Evolutionary conservation across 2,329 filamentous ascomycete genomes (phyloP).

Genomic region (Colletotrichum spaethianum): DNA sequence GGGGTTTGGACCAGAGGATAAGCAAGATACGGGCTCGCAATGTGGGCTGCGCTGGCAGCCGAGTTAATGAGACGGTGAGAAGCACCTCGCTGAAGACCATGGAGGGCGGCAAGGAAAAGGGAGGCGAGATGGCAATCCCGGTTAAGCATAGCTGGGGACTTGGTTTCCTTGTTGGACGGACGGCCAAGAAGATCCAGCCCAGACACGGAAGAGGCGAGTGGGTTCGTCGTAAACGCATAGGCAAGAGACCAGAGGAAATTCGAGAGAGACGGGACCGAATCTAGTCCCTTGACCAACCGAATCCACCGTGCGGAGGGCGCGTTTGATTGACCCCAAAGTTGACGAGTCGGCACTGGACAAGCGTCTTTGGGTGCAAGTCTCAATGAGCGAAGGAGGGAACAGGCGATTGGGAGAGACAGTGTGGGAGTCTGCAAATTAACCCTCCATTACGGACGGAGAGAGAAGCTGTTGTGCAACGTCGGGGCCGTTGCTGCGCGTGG

Average conservation of each 20-base stretch:
- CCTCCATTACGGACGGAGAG: background rate
- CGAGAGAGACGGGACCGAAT: slow-evolving; percentile 11
- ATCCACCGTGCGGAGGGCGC: slow-evolving; percentile 26
- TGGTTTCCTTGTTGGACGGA: slow-evolving; percentile 5
- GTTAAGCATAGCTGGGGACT: slow-evolving; percentile 23
- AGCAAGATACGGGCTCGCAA: slow-evolving; percentile 14
- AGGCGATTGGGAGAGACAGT: slow-evolving; percentile 23
- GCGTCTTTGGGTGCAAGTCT: background rate
- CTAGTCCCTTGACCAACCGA: slow-evolving; percentile 34
- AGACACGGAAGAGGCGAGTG: background rate
- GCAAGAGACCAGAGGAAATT: background rate
- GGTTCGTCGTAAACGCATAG: background rate
- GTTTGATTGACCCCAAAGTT: slow-evolving; percentile 22
- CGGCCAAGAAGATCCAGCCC: slow-evolving; percentile 30
- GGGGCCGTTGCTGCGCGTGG: background rate
- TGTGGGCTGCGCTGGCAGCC: slow-evolving; percentile 15
- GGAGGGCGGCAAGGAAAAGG: slow-evolving; percentile 27
- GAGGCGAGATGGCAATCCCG: slow-evolving; percentile 39
- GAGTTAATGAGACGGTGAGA: slow-evolving; percentile 19
- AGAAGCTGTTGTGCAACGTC: background rate
- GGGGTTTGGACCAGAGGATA: slow-evolving; percentile 2
- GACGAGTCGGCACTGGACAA: slow-evolving; percentile 14
- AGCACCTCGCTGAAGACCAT: background rate
- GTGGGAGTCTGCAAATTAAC: background rate
- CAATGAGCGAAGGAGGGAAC: background rate